Base-by-base conservation (phyloP, 2,329 filamentous ascomycete genomes). In the Aaosphaeria pasadenensis region DNA sequence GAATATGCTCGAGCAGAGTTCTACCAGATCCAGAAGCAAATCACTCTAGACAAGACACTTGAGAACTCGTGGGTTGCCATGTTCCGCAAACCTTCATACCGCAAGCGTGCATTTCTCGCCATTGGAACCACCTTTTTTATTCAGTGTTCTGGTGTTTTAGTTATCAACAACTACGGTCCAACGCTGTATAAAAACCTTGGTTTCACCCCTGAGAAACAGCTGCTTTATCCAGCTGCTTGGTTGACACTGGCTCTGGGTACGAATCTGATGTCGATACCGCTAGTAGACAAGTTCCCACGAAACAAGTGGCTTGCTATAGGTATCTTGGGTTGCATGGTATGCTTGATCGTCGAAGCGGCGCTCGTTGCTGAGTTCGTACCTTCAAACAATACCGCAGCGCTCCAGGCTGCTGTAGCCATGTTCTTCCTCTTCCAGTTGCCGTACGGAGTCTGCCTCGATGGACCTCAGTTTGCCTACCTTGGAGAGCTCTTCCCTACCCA, bases 361-460 rank as follows among this genome's bases (percentile, higher is more conserved):
- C 78, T 77, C 2, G 44, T 56, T 7, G 59, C 59, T 17, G 54
- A 58, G 33, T 60, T 60, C 39, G 49, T 50, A 1, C 44, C 52
- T 7, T 56, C 53, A n/a, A 45, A 57, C 31, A 57, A 59, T 45
- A 62, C 64, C 46, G 53, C 55, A 30, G 65, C 69, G 4, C 69
- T 72, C 4, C 67, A 70, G 42, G 71, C 68, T 4, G 72, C 74
- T 5, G 71, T 79, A n/a, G 71, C 70, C 48, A 74, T 77, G 65
- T 72, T 78, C 58, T 78, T 70, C 66, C 52, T 77, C 33, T 75
- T 74, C 64, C 60, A 67, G 29, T 64, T 75, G 46, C 75, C 77
- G 58, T 81, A 81, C 69, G 70, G 74, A 39, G 69, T 81, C 38
- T 55, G 77, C 74, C 35, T 82, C 74, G 77, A 57, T 40, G 54